Conservation (phyloP, 1,284 basidiomycete species). For the Cutaneotrichosporon arboriforme region DNA sequence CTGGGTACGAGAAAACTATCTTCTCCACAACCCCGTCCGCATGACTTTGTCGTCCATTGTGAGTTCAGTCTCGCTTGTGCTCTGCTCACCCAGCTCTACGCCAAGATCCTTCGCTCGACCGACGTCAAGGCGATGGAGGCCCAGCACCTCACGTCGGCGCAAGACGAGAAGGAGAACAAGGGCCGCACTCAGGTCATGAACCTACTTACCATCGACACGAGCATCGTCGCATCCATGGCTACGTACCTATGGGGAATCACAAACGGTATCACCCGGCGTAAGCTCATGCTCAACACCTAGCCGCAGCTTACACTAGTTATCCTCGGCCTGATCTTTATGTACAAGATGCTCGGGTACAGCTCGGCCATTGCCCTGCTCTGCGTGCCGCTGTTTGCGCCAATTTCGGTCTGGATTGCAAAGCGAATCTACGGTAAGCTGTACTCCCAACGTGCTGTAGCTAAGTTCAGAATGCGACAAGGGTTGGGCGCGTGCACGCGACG, state of each 20-base stretch:
- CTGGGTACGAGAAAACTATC: constrained; percentile 42
- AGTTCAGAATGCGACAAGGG: constrained; percentile 37
- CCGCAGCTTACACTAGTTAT: constrained; percentile 22
- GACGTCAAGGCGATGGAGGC: constrained; percentile 44
- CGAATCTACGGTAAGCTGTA: constrained; percentile 37
- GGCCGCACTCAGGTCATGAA: constrained; percentile 45
- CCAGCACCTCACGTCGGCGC: constrained; percentile 26
- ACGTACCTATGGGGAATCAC: constrained; percentile 33
- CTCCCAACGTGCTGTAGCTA: constrained; percentile 2
- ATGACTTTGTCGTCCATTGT: constrained; percentile 39
- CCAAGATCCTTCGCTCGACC: constrained; percentile 40
- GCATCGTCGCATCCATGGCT: constrained; percentile 33
- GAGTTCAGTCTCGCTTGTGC: background rate
- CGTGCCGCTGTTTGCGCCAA: constrained; percentile 33
- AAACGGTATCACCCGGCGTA: constrained; percentile 36
- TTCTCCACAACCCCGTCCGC: constrained; percentile 38
- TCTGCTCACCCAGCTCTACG: constrained; percentile 32
- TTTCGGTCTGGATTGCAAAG: constrained; percentile 29
- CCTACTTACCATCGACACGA: constrained; percentile 41
- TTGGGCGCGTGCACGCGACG: constrained; percentile 37
- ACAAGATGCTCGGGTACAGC: constrained; percentile 41
- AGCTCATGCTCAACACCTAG: constrained; percentile 4
- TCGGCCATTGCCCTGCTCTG: constrained; percentile 39
- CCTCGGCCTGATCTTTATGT: constrained; percentile 37
- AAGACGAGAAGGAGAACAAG: constrained; percentile 23